Evolutionary conservation across 208 protist species (phyloP).

Genomic region (Leishmania guyanensis): DNA sequence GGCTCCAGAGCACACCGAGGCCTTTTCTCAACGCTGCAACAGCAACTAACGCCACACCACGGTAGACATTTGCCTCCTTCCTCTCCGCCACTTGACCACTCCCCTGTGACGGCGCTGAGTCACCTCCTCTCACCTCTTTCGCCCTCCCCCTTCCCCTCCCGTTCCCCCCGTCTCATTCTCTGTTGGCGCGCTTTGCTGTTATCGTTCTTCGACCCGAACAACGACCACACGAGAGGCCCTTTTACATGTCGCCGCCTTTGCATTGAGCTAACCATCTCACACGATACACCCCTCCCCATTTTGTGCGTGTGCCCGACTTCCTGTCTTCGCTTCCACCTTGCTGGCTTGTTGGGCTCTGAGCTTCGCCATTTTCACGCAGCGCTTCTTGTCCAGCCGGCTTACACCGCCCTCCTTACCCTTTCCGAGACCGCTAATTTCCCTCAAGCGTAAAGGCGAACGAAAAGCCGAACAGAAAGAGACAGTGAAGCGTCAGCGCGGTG

Average conservation of each 20-base stretch:
- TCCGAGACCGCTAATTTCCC: background rate
- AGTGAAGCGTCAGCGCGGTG: background rate
- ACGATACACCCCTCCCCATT: background rate
- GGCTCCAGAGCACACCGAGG: background rate
- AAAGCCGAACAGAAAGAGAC: background rate
- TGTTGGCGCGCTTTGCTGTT: too few species aligned
- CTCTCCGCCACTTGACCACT: background rate
- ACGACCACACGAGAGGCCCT: too few species aligned
- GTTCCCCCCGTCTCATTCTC: background rate
- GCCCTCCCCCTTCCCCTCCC: background rate
- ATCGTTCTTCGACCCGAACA: too few species aligned
- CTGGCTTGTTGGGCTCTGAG: background rate
- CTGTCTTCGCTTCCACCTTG: too few species aligned
- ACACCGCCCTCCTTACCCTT: background rate
- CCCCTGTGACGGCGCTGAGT: background rate
- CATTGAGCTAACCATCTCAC: too few species aligned
- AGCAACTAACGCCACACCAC: background rate
- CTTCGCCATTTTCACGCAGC: background rate
- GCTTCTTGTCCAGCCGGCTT: background rate
- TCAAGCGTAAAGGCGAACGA: background rate
- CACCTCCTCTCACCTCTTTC: background rate
- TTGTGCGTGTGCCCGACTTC: background rate
- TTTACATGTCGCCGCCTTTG: too few species aligned
- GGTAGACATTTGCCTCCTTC: background rate
- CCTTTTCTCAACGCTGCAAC: background rate